Base-by-base conservation (phyloP, 2,329 filamentous ascomycete genomes). In the Diplodia intermedia region DNA sequence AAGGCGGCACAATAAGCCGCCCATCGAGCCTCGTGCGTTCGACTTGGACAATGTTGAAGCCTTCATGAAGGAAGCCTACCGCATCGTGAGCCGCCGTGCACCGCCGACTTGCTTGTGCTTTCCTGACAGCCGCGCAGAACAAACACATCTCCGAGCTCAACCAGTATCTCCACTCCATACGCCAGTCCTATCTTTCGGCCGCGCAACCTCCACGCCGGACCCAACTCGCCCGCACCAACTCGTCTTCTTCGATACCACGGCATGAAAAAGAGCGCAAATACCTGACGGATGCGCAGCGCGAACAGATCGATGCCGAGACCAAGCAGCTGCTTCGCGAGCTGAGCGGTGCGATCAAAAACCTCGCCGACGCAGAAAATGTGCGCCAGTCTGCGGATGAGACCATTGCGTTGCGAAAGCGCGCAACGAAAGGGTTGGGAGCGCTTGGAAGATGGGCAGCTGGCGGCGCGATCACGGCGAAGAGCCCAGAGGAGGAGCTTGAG, bases 41-140 rank as follows among this genome's bases (percentile, higher is more conserved):
- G 76, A 77, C 69, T 73, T 79, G 63, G 76, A 76, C 56, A 74
- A 75, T 65, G 86, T 95, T 62, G 92, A 97, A 77, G 91, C 91
- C 74, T 99, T 98, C 77, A 83, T 98, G 40, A 93, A 94, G 76
- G 94, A 98, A 81, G 95, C 95, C 65, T 95, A 97, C 81, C 88
- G 91, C 77, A 97, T 98, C 79, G 94, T 96, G 82, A 75, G 86
- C 33, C n/a, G 23, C 79, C 62, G 75, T 75, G 70, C 73, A 71
- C 70, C 71, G 63, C 68, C 40, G 54, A 56, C 65, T 65, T 62
- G 47, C 31, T 56, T 67, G 67, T 49, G 52, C 31, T 15, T 50
- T 71, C 71, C 74, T 78, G 71, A 74, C 75, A 69, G 73, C 68
- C 62, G 33, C 56, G 55, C 75, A 97, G 93, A 95, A 97, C 77